Conservation (phyloP, 306 rosid species). For the Delonix regia region DNA sequence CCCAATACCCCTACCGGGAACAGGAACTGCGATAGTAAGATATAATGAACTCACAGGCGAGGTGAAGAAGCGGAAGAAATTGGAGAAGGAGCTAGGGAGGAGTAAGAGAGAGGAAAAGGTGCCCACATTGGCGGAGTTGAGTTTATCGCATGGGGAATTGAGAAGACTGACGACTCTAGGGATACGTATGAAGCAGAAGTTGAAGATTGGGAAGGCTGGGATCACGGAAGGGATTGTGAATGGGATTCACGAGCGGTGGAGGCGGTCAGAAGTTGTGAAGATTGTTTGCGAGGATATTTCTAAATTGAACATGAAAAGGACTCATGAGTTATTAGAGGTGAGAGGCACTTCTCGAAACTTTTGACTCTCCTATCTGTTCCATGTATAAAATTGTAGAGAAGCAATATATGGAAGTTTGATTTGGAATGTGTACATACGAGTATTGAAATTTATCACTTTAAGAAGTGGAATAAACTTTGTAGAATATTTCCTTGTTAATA, state of each 20-base stretch:
- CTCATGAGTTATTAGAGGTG: conserved; percentile 94
- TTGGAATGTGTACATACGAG: not conserved
- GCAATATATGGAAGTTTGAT: not conserved
- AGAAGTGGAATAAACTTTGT: conserved; percentile 12
- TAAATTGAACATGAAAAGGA: conserved; percentile 84
- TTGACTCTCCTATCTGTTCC: not conserved
- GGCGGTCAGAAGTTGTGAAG: conserved; percentile 70
- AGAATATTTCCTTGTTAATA: not conserved
- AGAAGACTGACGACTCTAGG: conserved; percentile 61
- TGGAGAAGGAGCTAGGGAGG: conserved; percentile 30
- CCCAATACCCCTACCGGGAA: conserved; percentile 72
- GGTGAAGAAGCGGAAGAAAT: conserved; percentile 46
- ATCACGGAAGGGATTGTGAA: conserved; percentile 89
- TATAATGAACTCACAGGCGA: conserved; percentile 49
- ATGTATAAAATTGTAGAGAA: not conserved
- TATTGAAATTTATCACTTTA: conserved; percentile 9
- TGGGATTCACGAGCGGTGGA: conserved; percentile 91
- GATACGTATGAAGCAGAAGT: conserved; percentile 60
- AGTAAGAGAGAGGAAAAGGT: conserved; percentile 45
- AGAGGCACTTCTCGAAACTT: not conserved
- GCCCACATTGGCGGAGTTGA: conserved; percentile 90
- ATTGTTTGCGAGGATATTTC: conserved; percentile 77
- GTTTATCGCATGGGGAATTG: conserved; percentile 57
- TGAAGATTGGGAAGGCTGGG: conserved; percentile 87
- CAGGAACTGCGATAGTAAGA: conserved; percentile 54